These are phyloP conservation scores for Lichtheimia corymbifera DNA, from an alignment of 371 early-diverging fungal genomes.

Conservation along the genomic window DNA sequence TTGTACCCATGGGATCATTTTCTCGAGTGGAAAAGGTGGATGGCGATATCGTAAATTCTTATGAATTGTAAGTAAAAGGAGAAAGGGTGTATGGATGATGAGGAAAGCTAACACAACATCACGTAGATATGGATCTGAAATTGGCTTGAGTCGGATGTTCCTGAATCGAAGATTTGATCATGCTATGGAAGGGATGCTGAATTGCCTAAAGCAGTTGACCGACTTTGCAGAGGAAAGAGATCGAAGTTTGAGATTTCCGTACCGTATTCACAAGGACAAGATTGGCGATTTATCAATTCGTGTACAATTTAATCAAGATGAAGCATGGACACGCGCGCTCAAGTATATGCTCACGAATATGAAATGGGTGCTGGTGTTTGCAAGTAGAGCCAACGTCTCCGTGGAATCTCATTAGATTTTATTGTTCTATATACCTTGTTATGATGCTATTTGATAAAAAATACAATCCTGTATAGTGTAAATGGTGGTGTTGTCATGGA, in stretches of 20 bases:
- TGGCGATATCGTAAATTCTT: slow-evolving; percentile 68
- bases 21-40: slow-evolving; percentile 86
- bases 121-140: slow-evolving; percentile 84
- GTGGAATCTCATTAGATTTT: slow-evolving; percentile 1
- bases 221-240: slow-evolving; percentile 79
- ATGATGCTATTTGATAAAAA: too few relatives aligned
- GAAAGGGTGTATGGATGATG: too few relatives aligned
- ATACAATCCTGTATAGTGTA: too few relatives aligned
- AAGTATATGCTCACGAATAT: slow-evolving; percentile 86
- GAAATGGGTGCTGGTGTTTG: slow-evolving; percentile 83
- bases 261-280: slow-evolving; percentile 87
- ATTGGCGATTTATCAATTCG: slow-evolving; percentile 86
- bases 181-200: slow-evolving; percentile 88
- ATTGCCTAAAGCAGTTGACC: slow-evolving; percentile 86
- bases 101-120: not conserved
- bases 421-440: too few relatives aligned
- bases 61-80: slow-evolving; percentile 71
- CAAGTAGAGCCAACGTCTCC: slow-evolving; percentile 47
- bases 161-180: slow-evolving; percentile 86
- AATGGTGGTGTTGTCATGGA: too few relatives aligned
- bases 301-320: slow-evolving; percentile 87
- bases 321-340: slow-evolving; percentile 90
- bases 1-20: slow-evolving; percentile 92
- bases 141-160: slow-evolving; percentile 82
- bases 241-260: slow-evolving; percentile 77